phyloP scores from a whole-genome alignment of 176 grass and related monocot species.

The Typha latifolia region DNA sequence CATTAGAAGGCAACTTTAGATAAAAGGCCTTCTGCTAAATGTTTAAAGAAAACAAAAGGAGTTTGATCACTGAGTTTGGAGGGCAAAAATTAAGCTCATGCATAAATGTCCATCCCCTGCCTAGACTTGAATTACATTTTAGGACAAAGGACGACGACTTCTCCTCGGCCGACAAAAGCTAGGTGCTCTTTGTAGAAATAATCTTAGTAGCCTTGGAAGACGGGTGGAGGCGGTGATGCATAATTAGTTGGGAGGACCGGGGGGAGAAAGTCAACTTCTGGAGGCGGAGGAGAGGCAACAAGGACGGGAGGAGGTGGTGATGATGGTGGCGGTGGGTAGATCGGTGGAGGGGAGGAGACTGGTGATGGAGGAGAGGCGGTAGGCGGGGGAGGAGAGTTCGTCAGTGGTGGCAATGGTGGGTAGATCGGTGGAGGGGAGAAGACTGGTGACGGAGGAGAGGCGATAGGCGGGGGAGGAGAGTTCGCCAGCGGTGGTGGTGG shows the following conservation, averaged over 20 bases:
- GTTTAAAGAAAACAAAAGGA: too few relatives aligned
- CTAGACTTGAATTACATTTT: too few relatives aligned
- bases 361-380: not conserved
- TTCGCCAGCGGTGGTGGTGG: not conserved
- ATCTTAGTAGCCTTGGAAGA: conserved; percentile 39
- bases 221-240: conserved; percentile 28
- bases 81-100: too few relatives aligned
- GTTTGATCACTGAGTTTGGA: too few relatives aligned
- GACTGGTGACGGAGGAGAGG: conserved; percentile 1
- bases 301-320: not conserved
- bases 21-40: too few relatives aligned
- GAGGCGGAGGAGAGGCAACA: not conserved
- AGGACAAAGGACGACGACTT: not conserved
- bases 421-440: not conserved
- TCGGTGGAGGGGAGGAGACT: not conserved
- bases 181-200: not conserved
- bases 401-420: not conserved
- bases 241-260: conserved; percentile 22
- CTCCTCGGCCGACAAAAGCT: not conserved
- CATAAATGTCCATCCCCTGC: too few relatives aligned
- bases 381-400: not conserved
- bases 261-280: conserved; percentile 16
- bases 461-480: not conserved
- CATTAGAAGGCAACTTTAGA: too few relatives aligned
- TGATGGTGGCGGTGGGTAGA: not conserved